Evolutionary conservation across 176 grass and related monocot species (phyloP).

Genomic region (Phyllostachys edulis): DNA sequence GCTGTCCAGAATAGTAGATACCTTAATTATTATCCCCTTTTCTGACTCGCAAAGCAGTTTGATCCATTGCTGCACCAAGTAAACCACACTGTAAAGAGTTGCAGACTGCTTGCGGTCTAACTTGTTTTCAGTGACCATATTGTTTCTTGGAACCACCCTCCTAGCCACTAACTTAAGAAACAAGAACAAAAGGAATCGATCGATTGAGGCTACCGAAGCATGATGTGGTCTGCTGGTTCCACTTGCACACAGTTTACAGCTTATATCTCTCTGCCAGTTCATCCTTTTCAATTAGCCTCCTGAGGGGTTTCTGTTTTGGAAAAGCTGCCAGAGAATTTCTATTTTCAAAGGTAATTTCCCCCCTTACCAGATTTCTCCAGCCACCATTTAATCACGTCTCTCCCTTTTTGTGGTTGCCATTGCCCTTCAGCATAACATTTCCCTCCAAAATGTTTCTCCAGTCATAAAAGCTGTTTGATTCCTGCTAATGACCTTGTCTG

Average conservation of each 20-base stretch:
- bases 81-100: background rate
- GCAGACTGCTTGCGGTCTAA: background rate
- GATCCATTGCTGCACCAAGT: background rate
- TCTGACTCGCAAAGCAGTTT: background rate
- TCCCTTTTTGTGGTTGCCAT: slow-evolving; percentile 8
- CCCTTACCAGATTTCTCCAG: background rate
- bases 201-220: background rate
- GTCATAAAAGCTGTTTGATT: background rate
- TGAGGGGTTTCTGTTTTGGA: slow-evolving; percentile 4
- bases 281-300: background rate
- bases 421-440: background rate
- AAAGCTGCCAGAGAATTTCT: background rate
- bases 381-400: background rate
- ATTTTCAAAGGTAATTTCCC: background rate
- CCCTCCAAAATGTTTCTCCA: background rate
- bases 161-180: background rate
- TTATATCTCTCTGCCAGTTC: background rate
- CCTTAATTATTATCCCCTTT: background rate
- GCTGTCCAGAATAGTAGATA: background rate
- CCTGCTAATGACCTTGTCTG: slow-evolving; percentile 1
- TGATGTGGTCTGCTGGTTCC: background rate
- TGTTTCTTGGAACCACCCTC: background rate
- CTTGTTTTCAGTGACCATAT: background rate
- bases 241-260: slow-evolving; percentile 9
- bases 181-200: background rate